phyloP scores from a whole-genome alignment of 2,329 filamentous ascomycete species.

The Alternaria panax region DNA sequence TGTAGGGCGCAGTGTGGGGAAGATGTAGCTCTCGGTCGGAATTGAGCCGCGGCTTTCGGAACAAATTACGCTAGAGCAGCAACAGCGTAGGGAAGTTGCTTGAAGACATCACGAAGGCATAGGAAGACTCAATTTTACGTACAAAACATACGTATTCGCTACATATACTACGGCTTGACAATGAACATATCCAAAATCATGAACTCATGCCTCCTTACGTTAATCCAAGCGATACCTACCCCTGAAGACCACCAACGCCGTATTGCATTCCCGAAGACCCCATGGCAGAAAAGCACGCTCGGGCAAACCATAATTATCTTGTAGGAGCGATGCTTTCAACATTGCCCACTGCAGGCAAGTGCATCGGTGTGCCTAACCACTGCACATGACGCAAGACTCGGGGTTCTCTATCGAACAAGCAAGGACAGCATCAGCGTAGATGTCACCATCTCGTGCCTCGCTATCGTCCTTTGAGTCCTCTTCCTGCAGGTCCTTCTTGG shows the following conservation, averaged over 20 bases:
- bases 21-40: constrained; percentile 14
- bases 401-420: constrained; percentile 97
- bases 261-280: constrained; percentile 7
- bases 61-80: neutral
- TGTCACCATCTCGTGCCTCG: constrained; percentile 83
- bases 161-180: constrained; percentile 19
- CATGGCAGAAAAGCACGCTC: constrained; percentile 1
- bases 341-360: neutral
- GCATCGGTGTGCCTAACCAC: constrained; percentile 66
- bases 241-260: constrained; percentile 23
- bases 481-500: constrained; percentile 68
- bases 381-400: constrained; percentile 96
- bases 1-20: constrained; percentile 14
- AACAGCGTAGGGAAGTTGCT: neutral
- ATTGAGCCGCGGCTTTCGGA: constrained; percentile 17
- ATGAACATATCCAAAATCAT: constrained; percentile 28
- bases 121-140: neutral
- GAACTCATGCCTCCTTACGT: constrained; percentile 31
- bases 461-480: constrained; percentile 78
- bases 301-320: neutral
- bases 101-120: neutral
- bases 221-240: constrained; percentile 13
- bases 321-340: constrained; percentile 14
- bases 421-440: constrained; percentile 91
- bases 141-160: constrained; percentile 1